Percentiles rank a stretch among this genome's conserved stretches.
These are phyloP conservation scores for sunflower (Helianthus annuus) DNA, from an alignment of 129 eudicot species.

Conservation along the genomic window DNA sequence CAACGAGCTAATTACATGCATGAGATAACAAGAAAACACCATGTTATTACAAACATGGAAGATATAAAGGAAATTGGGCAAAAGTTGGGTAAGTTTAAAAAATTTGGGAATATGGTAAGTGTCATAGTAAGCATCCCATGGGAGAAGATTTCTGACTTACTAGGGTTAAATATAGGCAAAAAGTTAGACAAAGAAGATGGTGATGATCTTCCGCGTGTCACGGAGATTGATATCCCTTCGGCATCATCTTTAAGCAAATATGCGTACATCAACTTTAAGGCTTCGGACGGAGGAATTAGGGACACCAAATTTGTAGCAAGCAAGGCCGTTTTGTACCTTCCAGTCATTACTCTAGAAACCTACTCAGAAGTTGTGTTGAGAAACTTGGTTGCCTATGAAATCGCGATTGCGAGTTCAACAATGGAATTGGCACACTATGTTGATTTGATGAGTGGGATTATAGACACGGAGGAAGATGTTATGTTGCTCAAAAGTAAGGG, in stretches of 20 bases:
- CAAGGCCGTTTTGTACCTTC: conserved; percentile 28
- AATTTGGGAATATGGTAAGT: conserved; percentile 22
- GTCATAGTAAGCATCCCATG: conserved; percentile 37
- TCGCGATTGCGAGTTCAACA: conserved; percentile 9
- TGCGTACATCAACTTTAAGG: conserved; percentile 28
- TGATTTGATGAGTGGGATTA: conserved; percentile 48
- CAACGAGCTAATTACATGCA: background rate
- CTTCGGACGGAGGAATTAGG: conserved; percentile 21
- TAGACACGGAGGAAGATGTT: conserved; percentile 44
- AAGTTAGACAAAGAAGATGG: conserved; percentile 13
- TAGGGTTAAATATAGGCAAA: conserved; percentile 17
- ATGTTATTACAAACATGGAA: conserved; percentile 15
- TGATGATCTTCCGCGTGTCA: conserved; percentile 25
- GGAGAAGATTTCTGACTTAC: conserved; percentile 30
- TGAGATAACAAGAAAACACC: background rate
- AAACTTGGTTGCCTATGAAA: conserved; percentile 48
- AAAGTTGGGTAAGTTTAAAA: conserved; percentile 21
- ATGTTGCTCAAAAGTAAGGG: conserved; percentile 34
- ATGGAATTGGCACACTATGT: conserved; percentile 27
- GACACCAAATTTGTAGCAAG: conserved; percentile 17
- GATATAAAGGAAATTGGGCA: conserved; percentile 33
- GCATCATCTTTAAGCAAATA: conserved; percentile 28
- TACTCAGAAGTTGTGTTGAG: conserved; percentile 42
- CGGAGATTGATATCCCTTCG: conserved; percentile 47
- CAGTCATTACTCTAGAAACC: conserved; percentile 29